These are phyloP conservation scores for Xylariaceae sp. DNA, from an alignment of 2,329 filamentous ascomycete genomes.

Conservation along the genomic window DNA sequence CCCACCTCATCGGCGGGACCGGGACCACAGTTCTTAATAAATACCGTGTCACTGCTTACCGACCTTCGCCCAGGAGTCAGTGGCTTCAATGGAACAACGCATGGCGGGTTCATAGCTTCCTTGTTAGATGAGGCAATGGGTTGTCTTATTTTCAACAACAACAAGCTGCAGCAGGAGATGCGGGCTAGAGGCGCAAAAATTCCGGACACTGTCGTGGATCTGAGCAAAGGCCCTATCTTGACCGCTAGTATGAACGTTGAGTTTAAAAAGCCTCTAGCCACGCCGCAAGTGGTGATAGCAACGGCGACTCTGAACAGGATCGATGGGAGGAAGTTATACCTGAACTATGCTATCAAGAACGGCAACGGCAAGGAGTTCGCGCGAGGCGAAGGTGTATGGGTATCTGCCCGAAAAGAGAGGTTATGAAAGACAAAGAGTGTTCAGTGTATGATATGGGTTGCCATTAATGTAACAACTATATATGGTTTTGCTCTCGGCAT, in stretches of 20 bases:
- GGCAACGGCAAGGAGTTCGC: background rate
- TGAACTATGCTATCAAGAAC: conserved; percentile 1
- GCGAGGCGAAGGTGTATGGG: conserved; percentile 9
- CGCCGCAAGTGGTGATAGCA: conserved; percentile 8
- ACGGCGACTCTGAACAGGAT: background rate
- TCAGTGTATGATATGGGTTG: no score
- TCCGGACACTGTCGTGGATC: background rate
- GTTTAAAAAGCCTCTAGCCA: conserved; percentile 2
- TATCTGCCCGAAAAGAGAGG: background rate
- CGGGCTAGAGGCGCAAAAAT: background rate
- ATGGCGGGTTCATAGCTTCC: conserved; percentile 6
- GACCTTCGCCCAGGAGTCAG: conserved; percentile 4
- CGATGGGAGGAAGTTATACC: conserved; percentile 8
- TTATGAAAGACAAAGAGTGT: no score
- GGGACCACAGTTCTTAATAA: conserved; percentile 3
- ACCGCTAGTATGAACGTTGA: conserved; percentile 10
- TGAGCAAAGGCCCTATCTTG: background rate
- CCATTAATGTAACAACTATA: no score
- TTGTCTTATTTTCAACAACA: background rate
- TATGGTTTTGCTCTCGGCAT: no score
- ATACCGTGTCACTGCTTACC: background rate
- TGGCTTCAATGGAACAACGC: conserved; percentile 4
- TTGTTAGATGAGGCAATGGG: conserved; percentile 16
- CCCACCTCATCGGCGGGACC: background rate
- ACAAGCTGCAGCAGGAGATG: background rate